phyloP scores from a whole-genome alignment of 2,329 filamentous ascomycete genomes.

The Lecanicillium sp. region DNA sequence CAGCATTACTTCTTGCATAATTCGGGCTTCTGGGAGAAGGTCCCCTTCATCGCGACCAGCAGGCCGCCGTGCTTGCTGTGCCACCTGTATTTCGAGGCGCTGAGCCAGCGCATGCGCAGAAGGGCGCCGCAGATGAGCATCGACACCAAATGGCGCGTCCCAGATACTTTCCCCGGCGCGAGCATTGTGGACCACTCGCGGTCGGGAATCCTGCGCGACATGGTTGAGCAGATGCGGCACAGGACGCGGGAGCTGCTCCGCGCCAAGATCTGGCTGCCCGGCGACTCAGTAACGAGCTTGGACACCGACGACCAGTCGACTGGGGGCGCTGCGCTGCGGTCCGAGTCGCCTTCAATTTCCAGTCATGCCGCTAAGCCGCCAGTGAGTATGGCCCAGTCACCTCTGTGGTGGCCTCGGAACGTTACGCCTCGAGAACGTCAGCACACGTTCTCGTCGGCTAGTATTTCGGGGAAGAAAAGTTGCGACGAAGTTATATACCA shows the following conservation, averaged over 20 bases:
- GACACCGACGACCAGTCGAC: not conserved
- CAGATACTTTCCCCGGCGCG: slow-evolving; percentile 21
- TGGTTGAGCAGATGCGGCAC: slow-evolving; percentile 19
- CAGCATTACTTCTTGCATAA: not conserved
- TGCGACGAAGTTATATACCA: no score
- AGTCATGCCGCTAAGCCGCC: no score
- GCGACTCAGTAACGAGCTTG: not conserved
- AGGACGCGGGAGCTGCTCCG: slow-evolving; percentile 20
- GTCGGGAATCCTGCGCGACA: slow-evolving; percentile 17
- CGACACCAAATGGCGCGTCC: slow-evolving; percentile 29
- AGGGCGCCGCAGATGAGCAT: slow-evolving; percentile 27
- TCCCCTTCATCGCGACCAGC: slow-evolving; percentile 29
- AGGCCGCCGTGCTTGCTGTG: slow-evolving; percentile 32
- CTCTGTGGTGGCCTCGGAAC: no score
- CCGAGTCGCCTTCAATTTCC: no score
- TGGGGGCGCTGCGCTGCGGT: no score
- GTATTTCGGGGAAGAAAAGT: no score
- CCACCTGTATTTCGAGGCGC: slow-evolving; percentile 23
- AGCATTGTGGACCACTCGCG: slow-evolving; percentile 1
- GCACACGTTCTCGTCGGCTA: no score
- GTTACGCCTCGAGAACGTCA: no score
- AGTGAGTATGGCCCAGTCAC: no score
- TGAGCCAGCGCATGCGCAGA: slow-evolving; percentile 17
- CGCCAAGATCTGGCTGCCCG: slow-evolving; percentile 16
- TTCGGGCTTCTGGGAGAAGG: slow-evolving; percentile 23